phyloP scores from a whole-genome alignment of 805 yeast species.

The Saturnispora kantuleensis region DNA sequence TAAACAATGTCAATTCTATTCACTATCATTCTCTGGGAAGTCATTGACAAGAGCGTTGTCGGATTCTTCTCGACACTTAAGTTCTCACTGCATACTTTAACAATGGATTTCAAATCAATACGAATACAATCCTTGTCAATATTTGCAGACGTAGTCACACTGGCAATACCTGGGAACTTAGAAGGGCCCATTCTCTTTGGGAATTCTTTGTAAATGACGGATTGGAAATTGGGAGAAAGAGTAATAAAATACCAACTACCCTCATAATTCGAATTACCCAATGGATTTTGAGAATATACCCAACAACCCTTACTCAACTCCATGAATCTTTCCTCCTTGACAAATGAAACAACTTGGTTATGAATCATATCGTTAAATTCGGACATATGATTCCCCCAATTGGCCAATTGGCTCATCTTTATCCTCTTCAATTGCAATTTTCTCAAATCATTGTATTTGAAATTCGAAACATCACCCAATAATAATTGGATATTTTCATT shows the following conservation, averaged over 20 bases:
- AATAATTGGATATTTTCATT: constrained; percentile 7
- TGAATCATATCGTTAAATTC: constrained; percentile 42
- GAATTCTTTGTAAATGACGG: constrained; percentile 52
- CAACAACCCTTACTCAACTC: constrained; percentile 70
- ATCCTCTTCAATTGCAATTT: constrained; percentile 39
- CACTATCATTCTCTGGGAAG: constrained; percentile 35
- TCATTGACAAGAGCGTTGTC: constrained; percentile 41
- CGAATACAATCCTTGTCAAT: constrained; percentile 47
- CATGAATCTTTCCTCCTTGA: constrained; percentile 63
- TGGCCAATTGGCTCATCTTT: constrained; percentile 35
- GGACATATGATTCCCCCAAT: constrained; percentile 23
- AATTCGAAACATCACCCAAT: constrained; percentile 11
- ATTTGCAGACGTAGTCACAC: constrained; percentile 33
- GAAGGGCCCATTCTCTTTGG: constrained; percentile 31
- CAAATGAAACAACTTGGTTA: constrained; percentile 57
- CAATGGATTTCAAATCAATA: constrained; percentile 43
- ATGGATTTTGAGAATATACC: constrained; percentile 60
- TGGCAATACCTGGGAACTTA: constrained; percentile 3
- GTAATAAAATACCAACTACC: constrained; percentile 38
- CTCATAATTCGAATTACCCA: constrained; percentile 12
- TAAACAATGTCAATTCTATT: constrained; percentile 18
- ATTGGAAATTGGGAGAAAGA: constrained; percentile 57
- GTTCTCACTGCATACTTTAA: constrained; percentile 35
- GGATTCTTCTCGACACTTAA: constrained; percentile 31
- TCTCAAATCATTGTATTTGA: constrained; percentile 41